phyloP scores from a whole-genome alignment of 139 green algal species.

The Axilococcus clingmanii region DNA sequence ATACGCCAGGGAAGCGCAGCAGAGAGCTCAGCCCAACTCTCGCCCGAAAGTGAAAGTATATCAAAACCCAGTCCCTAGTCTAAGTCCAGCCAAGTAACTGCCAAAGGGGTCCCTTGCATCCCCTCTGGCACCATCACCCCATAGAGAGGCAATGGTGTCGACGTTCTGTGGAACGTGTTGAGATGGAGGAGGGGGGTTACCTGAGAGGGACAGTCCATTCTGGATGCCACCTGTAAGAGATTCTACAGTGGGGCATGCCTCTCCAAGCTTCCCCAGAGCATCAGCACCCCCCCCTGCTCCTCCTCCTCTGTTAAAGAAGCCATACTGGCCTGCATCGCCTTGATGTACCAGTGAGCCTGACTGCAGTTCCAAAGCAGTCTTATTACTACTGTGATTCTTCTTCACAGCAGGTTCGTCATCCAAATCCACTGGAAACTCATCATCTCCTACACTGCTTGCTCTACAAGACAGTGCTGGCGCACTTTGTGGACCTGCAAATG shows the following conservation, averaged over 20 bases:
- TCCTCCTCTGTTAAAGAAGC: conserved; percentile 27
- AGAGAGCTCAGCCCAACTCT: too few species aligned
- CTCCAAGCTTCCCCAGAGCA: conserved; percentile 4
- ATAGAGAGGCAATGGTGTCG: conserved; percentile 6
- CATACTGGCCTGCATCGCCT: conserved; percentile 27
- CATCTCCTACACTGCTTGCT: not conserved
- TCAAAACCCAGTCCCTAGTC: conserved; percentile 25
- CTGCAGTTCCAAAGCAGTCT: not conserved
- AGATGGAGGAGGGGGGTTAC: not conserved
- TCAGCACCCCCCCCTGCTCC: not conserved
- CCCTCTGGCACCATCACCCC: conserved; percentile 1
- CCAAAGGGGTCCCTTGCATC: conserved; percentile 15
- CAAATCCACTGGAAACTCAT: conserved; percentile 1
- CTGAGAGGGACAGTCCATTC: not conserved
- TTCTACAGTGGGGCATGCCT: too few species aligned
- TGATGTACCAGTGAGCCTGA: conserved; percentile 10
- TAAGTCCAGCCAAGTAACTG: conserved; percentile 13
- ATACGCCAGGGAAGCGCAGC: too few species aligned
- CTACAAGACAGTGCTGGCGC: not conserved
- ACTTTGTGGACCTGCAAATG: not conserved
- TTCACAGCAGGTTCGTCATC: not conserved
- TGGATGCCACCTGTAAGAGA: not conserved
- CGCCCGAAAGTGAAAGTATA: too few species aligned
- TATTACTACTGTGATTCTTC: not conserved
- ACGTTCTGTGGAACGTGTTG: too few species aligned